Evolutionary conservation across 2,329 filamentous ascomycete species (phyloP).

Genomic region (Aspergillus quadricinctus): DNA sequence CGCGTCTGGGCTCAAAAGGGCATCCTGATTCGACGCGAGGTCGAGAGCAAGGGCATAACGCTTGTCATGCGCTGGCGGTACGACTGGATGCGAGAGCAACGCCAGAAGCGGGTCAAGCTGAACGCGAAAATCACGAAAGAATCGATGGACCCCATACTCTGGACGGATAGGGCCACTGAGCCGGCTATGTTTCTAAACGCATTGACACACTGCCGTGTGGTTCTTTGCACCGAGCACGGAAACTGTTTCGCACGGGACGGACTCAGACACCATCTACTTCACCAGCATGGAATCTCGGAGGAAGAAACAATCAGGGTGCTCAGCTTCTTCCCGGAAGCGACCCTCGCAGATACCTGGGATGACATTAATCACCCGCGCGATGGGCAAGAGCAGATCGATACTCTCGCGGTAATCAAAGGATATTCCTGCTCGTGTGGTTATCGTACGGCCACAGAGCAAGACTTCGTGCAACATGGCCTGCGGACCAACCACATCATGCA

Average conservation of each 20-base stretch:
- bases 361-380: background rate
- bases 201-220: background rate
- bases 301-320: background rate
- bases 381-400: background rate
- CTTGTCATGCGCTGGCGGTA: background rate
- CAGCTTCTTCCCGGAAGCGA: background rate
- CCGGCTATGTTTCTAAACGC: background rate
- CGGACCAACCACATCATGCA: background rate
- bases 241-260: background rate
- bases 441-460: background rate
- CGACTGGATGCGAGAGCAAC: background rate
- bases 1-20: background rate
- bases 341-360: background rate
- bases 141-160: background rate
- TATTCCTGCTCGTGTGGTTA: background rate
- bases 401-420: background rate
- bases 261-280: background rate
- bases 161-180: background rate
- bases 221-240: background rate
- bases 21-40: background rate
- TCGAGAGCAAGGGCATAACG: background rate
- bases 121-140: background rate
- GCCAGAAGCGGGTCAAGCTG: background rate
- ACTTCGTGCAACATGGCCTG: background rate
- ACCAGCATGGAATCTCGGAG: background rate